phyloP scores from a whole-genome alignment of 1,284 basidiomycete species.

The Ustilago cynodontis region DNA sequence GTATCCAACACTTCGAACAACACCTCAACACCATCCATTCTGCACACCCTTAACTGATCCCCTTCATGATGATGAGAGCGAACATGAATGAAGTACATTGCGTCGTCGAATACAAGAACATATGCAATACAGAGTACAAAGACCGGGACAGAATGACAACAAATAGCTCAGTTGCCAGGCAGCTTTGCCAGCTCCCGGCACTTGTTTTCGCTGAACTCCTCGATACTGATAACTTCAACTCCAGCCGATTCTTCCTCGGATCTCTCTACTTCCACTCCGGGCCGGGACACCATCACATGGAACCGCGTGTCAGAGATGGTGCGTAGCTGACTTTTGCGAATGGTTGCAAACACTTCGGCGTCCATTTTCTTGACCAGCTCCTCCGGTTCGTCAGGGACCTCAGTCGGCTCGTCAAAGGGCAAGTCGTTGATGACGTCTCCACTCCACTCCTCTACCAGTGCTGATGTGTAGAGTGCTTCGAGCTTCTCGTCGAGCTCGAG shows the following conservation, averaged over 20 bases:
- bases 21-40: not conserved
- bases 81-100: not conserved
- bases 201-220: slow-evolving; percentile 2
- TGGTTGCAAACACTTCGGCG: slow-evolving; percentile 31
- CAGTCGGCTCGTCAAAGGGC: slow-evolving; percentile 39
- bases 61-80: not conserved
- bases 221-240: slow-evolving; percentile 22
- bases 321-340: slow-evolving; percentile 22
- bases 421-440: slow-evolving; percentile 23
- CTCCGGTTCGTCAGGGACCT: slow-evolving; percentile 32
- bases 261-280: slow-evolving; percentile 1
- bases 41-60: not conserved
- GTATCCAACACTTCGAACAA: not conserved
- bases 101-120: slow-evolving; percentile 1
- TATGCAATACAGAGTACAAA: not conserved
- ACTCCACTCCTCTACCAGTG: slow-evolving; percentile 26
- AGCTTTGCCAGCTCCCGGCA: slow-evolving; percentile 23
- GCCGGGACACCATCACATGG: slow-evolving; percentile 30
- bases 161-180: slow-evolving; percentile 24
- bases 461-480: slow-evolving; percentile 23
- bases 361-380: slow-evolving; percentile 36
- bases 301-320: slow-evolving; percentile 20
- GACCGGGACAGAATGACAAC: not conserved
- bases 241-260: slow-evolving; percentile 28
- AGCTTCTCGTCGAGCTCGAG: slow-evolving; percentile 36